Evolutionary conservation across 2,329 filamentous ascomycete genomes (phyloP).

Genomic region (Ambrosiella cleistominuta): DNA sequence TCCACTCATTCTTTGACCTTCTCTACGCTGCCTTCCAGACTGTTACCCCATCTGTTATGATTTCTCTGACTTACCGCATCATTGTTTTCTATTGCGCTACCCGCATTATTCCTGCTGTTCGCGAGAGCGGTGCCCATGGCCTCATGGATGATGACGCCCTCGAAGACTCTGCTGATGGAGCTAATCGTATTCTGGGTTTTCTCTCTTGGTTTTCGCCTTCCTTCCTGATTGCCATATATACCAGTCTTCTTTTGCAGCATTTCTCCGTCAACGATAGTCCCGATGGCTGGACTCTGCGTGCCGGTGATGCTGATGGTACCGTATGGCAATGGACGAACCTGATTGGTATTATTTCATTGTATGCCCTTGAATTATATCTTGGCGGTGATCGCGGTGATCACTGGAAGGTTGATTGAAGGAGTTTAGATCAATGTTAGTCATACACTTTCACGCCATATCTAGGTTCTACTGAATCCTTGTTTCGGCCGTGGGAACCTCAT

Average conservation of each 20-base stretch:
- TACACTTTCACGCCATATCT: not conserved
- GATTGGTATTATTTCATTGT: conserved; percentile 71
- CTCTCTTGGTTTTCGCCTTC: conserved; percentile 89
- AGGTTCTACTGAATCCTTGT: not conserved
- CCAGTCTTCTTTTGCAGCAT: conserved; percentile 85
- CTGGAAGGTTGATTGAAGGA: conserved; percentile 75
- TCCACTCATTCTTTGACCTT: conserved; percentile 70
- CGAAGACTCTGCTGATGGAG: conserved; percentile 61
- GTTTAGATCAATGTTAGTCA: not conserved
- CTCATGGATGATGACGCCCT: conserved; percentile 64
- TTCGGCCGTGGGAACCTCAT: no score
- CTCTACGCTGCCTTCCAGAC: conserved; percentile 85
- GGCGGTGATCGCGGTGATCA: conserved; percentile 75
- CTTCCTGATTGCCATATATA: conserved; percentile 90
- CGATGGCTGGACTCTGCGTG: conserved; percentile 69
- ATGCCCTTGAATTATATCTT: conserved; percentile 77
- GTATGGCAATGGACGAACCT: conserved; percentile 90
- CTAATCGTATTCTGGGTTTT: conserved; percentile 62
- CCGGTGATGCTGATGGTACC: conserved; percentile 67
- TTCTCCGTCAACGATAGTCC: conserved; percentile 62
- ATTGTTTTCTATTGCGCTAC: conserved; percentile 93
- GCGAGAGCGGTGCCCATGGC: conserved; percentile 67
- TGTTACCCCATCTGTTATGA: conserved; percentile 88
- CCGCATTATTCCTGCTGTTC: conserved; percentile 84
- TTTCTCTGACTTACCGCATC: conserved; percentile 81